Base-by-base conservation (phyloP, 495 filamentous ascomycete species). In the Trypethelium eluteriae region DNA sequence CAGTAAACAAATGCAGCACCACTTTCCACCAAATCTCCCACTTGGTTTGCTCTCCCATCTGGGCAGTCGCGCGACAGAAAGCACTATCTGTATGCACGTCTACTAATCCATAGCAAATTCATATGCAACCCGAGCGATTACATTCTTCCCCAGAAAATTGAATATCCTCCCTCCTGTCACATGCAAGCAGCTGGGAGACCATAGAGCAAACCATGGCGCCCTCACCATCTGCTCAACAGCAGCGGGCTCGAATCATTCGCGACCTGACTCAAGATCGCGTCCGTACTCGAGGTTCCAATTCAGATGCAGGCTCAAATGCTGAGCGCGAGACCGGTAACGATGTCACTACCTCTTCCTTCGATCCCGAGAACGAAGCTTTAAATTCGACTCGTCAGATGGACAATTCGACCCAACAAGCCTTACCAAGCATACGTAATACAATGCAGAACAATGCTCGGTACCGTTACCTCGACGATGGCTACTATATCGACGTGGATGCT, bases 361-460 rank as follows among this genome's bases (percentile, higher is more conserved):
- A 59, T 2, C 53, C 53, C 4, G 53, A 59, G 14, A 18, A 59
- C 32, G 53, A 59, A 59, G 53, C 53, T 59, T 32, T 59, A 32
- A 59, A 59, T 32, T 59, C 53, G 18, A 59, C 53, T 35, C 53
- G 53, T 59, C 53, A 59, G 36, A 59, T 59, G 53, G 53, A 59
- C 32, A 59, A 35, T 36, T 59, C 53, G 10, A 59, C 18, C 18
- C 53, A 59, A 32, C 53, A 59, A 14, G 53, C 53, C 3, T 36
- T 59, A 36, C 53, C 53, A 59, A 59, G 32, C 32, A 36, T 32
- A 14, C 53, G 6, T 36, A 32, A 7, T 10, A 36, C 53, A 34
- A 7, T n/a, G 7, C 18, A 6, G 3, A 59, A 18, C 2, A 59
- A 59, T 14, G 25, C 4, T 18, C 34, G 36, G 4, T 59, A 7